Base-by-base conservation (phyloP, 148 eudicot species). In the Nepenthes gracilis region DNA sequence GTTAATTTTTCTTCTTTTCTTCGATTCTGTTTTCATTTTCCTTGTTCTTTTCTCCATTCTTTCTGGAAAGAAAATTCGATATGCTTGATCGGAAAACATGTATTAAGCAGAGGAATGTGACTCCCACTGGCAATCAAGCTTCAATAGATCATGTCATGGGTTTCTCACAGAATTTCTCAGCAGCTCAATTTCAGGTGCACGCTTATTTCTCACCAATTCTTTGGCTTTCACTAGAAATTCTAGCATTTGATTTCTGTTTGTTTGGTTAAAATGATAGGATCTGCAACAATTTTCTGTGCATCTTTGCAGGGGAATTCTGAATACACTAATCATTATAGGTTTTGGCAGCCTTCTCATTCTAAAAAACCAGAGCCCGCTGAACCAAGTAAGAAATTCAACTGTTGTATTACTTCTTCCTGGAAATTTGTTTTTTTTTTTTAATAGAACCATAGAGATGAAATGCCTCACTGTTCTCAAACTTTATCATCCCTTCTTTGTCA, bases 251-350 rank as follows among this genome's bases (percentile, higher is more conserved):
- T 49, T 49, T 49, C 11, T 12, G 6, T 40, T 40, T 40, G 45
- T 40, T 40, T 40, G 45, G 45, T 40, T 40, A 40, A 4, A 40
- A 40, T 4, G 45, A 40, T 40, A 40, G 45, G 4, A 8, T 4
- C 4, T 40, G 45, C 45, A 4, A 40, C 8, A 40, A 3, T 4
- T 3, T 40, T 40, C 4, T 40, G 45, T 40, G 45, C 45, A 33
- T 13, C 56, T 55, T 55, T 58, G 15, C 73, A 81, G 82, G 80
- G 70, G 34, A 71, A 81, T 67, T 78, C 82, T 57, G 43, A 45
- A 38, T 45, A 5, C 11, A 12, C 10, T 49, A 49, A 49, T n/a
- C 53, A 68, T 56, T 66, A 76, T 43, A 75, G 86, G 9, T 76
- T 79, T 62, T 74, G 80, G 59, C 71, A 61, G 36, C 58, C 84